phyloP scores from a whole-genome alignment of 331 rosid species.

The Stylosanthes scabra region DNA sequence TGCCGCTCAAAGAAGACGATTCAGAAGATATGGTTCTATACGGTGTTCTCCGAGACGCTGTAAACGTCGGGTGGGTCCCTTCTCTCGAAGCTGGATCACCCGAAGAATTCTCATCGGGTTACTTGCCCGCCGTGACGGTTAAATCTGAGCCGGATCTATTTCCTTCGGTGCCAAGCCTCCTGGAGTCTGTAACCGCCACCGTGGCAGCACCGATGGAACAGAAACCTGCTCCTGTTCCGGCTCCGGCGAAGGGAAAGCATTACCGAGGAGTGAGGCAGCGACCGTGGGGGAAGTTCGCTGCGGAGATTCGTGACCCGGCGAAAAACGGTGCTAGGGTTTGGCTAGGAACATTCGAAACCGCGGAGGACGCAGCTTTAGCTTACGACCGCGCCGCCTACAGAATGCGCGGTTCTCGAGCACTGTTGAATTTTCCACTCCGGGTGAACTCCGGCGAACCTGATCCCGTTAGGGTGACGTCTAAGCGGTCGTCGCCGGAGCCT shows the following conservation, averaged over 20 bases:
- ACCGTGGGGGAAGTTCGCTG: slow-evolving; percentile 82
- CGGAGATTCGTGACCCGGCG: slow-evolving; percentile 77
- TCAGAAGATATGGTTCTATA: slow-evolving; percentile 88
- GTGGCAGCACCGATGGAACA: neutral
- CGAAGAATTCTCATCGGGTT: slow-evolving; percentile 34
- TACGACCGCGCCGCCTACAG: slow-evolving; percentile 75
- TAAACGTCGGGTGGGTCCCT: slow-evolving; percentile 85
- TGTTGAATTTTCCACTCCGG: slow-evolving; percentile 67
- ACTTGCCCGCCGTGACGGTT: slow-evolving; percentile 1
- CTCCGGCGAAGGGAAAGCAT: slow-evolving; percentile 61
- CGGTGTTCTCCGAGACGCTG: slow-evolving; percentile 74
- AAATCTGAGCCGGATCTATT: slow-evolving; percentile 60
- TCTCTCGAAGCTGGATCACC: slow-evolving; percentile 44
- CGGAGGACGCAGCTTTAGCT: slow-evolving; percentile 75
- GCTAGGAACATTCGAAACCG: slow-evolving; percentile 76
- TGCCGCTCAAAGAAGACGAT: slow-evolving; percentile 84
- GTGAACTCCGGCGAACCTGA: slow-evolving; percentile 72
- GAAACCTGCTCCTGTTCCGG: slow-evolving; percentile 39
- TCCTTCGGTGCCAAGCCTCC: slow-evolving; percentile 1
- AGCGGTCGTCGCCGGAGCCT: slow-evolving; percentile 51
- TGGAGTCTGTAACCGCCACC: neutral
- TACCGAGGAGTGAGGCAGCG: slow-evolving; percentile 71
- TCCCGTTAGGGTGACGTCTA: slow-evolving; percentile 59
- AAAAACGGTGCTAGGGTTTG: slow-evolving; percentile 74
- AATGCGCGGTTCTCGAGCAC: slow-evolving; percentile 72